Conservation (phyloP, 306 rosid species). For the Echinosophora koreensis region DNA sequence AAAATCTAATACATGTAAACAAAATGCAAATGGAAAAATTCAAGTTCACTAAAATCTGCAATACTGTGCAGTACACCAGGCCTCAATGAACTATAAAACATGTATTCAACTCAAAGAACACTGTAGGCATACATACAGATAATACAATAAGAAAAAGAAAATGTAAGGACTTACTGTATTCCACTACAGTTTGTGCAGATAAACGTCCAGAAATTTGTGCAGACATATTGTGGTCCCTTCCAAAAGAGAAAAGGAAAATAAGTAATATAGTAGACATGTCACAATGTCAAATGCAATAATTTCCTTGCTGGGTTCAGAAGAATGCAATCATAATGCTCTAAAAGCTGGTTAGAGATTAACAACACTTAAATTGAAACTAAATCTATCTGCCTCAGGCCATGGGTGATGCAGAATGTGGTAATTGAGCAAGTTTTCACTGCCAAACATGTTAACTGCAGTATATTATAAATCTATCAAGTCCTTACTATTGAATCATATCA, state of each 20-base stretch:
- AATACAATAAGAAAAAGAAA: conserved; percentile 28
- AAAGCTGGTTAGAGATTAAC: conserved; percentile 14
- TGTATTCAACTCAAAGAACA: conserved; percentile 13
- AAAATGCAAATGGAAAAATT: conserved; percentile 33
- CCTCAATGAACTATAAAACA: conserved; percentile 19
- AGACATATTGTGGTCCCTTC: conserved; percentile 99
- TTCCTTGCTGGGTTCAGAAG: conserved; percentile 14
- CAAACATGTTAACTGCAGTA: not conserved
- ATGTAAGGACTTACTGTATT: conserved; percentile 84
- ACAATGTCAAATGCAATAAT: conserved; percentile 42
- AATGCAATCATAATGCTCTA: conserved; percentile 37
- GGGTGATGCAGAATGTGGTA: not conserved
- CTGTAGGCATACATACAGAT: conserved; percentile 5
- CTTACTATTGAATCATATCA: not conserved
- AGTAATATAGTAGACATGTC: conserved; percentile 30
- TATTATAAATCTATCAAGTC: conserved; percentile 9
- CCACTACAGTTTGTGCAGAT: conserved; percentile 97
- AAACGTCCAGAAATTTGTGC: conserved; percentile 98
- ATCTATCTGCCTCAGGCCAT: conserved; percentile 18
- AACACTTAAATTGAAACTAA: conserved; percentile 26
- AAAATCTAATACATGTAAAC: too few species aligned
- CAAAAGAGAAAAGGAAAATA: conserved; percentile 36
- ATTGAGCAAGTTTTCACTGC: not conserved
- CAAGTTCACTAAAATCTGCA: conserved; percentile 32
- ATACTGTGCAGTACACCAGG: conserved; percentile 26